Evolutionary conservation across 208 protist species (phyloP), one percentile per base, ranked within the genome.

Genomic region (Willaertia magna): DNA sequence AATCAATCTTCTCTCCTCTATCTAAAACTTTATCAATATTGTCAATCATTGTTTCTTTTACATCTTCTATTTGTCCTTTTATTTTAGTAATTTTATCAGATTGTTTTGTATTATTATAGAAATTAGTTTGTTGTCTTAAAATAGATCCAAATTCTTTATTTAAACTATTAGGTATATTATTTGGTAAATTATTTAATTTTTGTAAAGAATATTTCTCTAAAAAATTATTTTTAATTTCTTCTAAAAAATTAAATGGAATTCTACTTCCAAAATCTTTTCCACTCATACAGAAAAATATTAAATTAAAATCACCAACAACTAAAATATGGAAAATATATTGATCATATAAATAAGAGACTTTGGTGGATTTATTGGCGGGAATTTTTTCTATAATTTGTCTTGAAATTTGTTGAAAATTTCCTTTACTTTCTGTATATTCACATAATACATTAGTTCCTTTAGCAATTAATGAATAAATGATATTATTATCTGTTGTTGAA

Each of bases 391-490:
- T 20, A 55, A 83, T 83, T 55, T 83, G 78, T 83, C 20, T 83
- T 18, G 46, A 55, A 55, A 83, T 83, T 83, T 51, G 20, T 83
- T 83, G 78, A 42, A 83, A 83, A 20, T 83, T 83, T 83, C 78
- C 78, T 40, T 83, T 83, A 20, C 42, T 48, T 42, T 83, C 44
- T 9, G 78, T 83, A 43, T 83, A 55, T 55, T 83, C 78, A 7
- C 14, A 40, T 9, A 83, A 42, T 16, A 83, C n/a, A 20, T 18
- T 55, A 20, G 20, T 14, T n/a, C 44, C 46, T 43, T 30, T 48
- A 22, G 78, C 44, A 39, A 83, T n/a, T 16, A 83, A 26, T 59
- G 78, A 48, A 42, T 83, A 83, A 55, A 83, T 55, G 43, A 83
- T 83, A 34, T 26, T 26, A 30, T 0, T 67, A 34, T n/a, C 55